Percentiles rank a stretch among this genome's conserved stretches.
Conservation (phyloP, 495 filamentous ascomycete species). For the Penicillium salamii region DNA sequence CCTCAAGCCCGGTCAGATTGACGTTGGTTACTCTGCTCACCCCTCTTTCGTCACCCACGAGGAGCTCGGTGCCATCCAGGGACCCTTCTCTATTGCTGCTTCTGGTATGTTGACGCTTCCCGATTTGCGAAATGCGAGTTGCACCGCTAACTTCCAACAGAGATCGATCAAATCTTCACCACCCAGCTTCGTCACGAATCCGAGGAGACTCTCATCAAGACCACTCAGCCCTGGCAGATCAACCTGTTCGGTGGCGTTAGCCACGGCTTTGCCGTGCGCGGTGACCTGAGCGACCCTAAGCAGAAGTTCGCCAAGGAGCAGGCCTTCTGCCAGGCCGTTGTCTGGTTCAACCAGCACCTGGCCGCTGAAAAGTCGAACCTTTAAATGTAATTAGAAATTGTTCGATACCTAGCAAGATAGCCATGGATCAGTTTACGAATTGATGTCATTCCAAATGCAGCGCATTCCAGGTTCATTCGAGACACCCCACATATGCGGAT, state of each 20-base stretch:
- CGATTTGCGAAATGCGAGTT: neutral
- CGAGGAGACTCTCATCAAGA: conserved; percentile 58
- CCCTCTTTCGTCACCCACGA: conserved; percentile 74
- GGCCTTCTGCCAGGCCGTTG: conserved; percentile 76
- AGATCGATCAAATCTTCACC: conserved; percentile 79
- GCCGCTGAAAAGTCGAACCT: conserved; percentile 11
- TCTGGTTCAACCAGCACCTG: conserved; percentile 69
- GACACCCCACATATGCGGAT: neutral
- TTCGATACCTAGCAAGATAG: neutral
- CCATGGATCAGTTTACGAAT: neutral
- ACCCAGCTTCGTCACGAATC: conserved; percentile 65
- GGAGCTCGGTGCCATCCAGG: conserved; percentile 67
- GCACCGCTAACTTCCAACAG: conserved; percentile 30
- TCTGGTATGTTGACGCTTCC: conserved; percentile 49
- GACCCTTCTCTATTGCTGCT: conserved; percentile 73
- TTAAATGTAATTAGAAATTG: neutral
- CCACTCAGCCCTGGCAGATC: conserved; percentile 71
- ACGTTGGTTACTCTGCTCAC: conserved; percentile 73
- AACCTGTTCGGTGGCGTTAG: conserved; percentile 71
- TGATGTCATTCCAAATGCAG: neutral
- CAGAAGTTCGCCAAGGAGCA: conserved; percentile 80
- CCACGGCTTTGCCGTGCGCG: conserved; percentile 79
- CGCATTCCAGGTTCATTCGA: neutral
- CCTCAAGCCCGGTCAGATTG: conserved; percentile 46
- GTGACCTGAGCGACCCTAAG: conserved; percentile 56